Evolutionary conservation across 345 rosid species (phyloP).

Genomic region (Lepidium sativum): DNA sequence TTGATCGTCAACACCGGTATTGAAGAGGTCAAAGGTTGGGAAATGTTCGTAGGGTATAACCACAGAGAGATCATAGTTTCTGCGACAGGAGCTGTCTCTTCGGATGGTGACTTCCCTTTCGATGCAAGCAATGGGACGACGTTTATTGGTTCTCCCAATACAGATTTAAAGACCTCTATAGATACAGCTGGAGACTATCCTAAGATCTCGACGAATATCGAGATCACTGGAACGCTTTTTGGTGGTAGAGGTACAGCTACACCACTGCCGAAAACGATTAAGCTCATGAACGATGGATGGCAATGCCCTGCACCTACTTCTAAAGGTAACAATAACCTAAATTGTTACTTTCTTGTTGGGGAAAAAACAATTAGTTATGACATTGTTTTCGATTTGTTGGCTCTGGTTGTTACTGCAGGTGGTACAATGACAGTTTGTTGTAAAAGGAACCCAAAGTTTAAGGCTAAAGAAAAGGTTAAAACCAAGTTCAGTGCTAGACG

Average conservation of each 20-base stretch:
- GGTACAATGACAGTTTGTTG: constrained; percentile 66
- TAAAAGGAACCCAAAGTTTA: constrained; percentile 52
- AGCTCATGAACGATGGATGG: constrained; percentile 57
- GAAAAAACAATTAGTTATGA: background rate
- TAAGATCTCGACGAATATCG: constrained; percentile 48
- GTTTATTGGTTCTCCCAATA: constrained; percentile 45
- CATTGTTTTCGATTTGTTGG: background rate
- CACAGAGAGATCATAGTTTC: constrained; percentile 64
- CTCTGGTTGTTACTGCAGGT: constrained; percentile 30
- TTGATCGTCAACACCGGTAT: constrained; percentile 49
- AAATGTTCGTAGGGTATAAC: constrained; percentile 53
- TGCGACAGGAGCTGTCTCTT: constrained; percentile 37
- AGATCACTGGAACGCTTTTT: constrained; percentile 62
- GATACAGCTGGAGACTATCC: constrained; percentile 69
- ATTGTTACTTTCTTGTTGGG: background rate
- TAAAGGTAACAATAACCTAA: constrained; percentile 28
- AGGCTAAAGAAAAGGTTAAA: constrained; percentile 30
- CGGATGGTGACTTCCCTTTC: constrained; percentile 61
- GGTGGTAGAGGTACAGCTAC: constrained; percentile 50
- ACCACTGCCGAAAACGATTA: constrained; percentile 67
- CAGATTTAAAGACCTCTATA: constrained; percentile 62
- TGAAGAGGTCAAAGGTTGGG: constrained; percentile 75
- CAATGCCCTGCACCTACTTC: constrained; percentile 55
- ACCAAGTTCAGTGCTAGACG: constrained; percentile 41
- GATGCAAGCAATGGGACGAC: constrained; percentile 64